Base-by-base conservation (phyloP, 2,329 filamentous ascomycete species). In the Clonostachys byssicola region DNA sequence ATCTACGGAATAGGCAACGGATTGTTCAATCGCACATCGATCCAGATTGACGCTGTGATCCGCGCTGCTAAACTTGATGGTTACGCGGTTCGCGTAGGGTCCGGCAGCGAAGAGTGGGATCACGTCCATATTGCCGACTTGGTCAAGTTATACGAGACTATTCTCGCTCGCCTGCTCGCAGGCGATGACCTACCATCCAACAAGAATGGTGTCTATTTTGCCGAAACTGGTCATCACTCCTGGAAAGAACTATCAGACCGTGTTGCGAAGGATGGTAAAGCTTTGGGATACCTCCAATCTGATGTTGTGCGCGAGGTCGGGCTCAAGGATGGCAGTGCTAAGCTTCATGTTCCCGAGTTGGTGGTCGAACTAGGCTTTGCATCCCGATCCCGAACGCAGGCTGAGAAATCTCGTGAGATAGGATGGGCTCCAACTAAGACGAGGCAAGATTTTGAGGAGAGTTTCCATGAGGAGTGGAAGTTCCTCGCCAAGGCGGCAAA, bases 1-100 rank as follows among this genome's bases (percentile, higher is more conserved):
- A 73, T 79, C 43, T 80, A 70, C 53, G 75, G 75, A 16, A 49
- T 53, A 2, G 71, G 73, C 9, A 62, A 58, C 1, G 73, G 72
- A 1, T 52, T 63, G 0, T 75, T 72, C 54, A 70, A 74, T 38
- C 58, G 51, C 8, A 50, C 53, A 1, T 66, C 66, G 10, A 61
- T 70, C 16, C 67, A 74, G 50, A 60, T 74, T 17, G 67, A 53
- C 17, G 53, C 49, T 12, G 50, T 68, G 12, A 62, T 66, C 5
- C 54, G 59, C n/a, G 49, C 57, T 2, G 61, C 65, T 1, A 40
- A 66, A 4, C 53, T 56, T 16, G 47, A 50, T 6, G 55, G 54
- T 0, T 48, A 47, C 5, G 43, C 60, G 2, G 46, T 46, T 2
- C 52, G 54, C 20, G 48, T 73, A 6, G 68, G 67, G 4, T 55